phyloP scores from a whole-genome alignment of 1,284 basidiomycete species.

The Waitea zeae region DNA sequence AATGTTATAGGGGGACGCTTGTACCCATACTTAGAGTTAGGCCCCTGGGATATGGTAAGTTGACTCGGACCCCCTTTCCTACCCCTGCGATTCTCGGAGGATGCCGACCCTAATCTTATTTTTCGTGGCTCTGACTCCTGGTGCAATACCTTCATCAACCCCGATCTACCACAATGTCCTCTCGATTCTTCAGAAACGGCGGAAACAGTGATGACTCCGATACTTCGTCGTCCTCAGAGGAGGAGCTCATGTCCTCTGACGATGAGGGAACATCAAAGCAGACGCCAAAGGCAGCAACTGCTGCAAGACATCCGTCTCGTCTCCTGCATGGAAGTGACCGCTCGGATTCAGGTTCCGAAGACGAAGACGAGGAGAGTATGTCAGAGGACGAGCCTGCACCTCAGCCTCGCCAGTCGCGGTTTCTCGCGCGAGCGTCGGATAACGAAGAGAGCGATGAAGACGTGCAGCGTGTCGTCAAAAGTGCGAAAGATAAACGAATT shows the following conservation, averaged over 20 bases:
- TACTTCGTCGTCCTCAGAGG: slow-evolving; percentile 51
- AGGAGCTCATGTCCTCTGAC: slow-evolving; percentile 65
- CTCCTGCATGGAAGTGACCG: slow-evolving; percentile 30
- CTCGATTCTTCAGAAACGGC: slow-evolving; percentile 75
- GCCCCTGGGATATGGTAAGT: background rate
- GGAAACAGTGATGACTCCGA: slow-evolving; percentile 73
- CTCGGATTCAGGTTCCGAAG: slow-evolving; percentile 28
- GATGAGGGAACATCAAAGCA: slow-evolving; percentile 45
- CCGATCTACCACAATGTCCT: slow-evolving; percentile 35
- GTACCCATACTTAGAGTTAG: background rate
- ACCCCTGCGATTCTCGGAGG: background rate
- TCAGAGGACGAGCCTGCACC: slow-evolving; percentile 21
- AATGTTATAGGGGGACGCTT: background rate
- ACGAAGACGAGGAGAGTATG: slow-evolving; percentile 16
- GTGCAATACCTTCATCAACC: too few relatives aligned
- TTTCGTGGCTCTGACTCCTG: too few relatives aligned
- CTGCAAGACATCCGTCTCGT: slow-evolving; percentile 63
- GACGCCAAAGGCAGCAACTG: slow-evolving; percentile 29
- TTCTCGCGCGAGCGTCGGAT: slow-evolving; percentile 31
- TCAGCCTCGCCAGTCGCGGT: slow-evolving; percentile 27
- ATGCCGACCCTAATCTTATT: too few relatives aligned
- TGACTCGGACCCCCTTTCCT: background rate
- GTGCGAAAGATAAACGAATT: slow-evolving; percentile 74
- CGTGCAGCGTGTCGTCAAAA: slow-evolving; percentile 59
- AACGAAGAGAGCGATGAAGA: slow-evolving; percentile 57